phyloP scores from a whole-genome alignment of 202 grass and related monocot species.

The Hordeum pubiflorum region DNA sequence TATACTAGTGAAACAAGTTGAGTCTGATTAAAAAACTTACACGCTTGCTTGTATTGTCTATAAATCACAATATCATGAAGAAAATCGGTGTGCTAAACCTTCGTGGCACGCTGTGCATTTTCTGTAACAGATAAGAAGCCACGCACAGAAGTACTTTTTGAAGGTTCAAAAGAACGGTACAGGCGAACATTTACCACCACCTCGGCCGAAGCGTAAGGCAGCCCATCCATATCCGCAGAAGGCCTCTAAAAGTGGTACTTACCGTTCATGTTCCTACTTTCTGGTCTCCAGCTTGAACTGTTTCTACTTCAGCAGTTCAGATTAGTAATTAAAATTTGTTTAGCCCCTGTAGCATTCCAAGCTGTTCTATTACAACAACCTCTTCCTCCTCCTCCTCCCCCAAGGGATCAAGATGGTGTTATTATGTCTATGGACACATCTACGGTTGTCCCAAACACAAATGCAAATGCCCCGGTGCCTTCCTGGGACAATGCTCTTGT shows the following conservation, averaged over 20 bases:
- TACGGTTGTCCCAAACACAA: conserved; percentile 20
- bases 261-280: background rate
- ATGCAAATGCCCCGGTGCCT: conserved; percentile 16
- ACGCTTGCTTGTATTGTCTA: background rate
- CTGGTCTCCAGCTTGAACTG: background rate
- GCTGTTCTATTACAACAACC: conserved; percentile 26
- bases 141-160: conserved; percentile 83
- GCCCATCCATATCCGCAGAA: conserved; percentile 85
- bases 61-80: background rate
- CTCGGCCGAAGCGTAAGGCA: conserved; percentile 75
- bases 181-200: conserved; percentile 71
- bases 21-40: background rate
- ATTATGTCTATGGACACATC: conserved; percentile 44
- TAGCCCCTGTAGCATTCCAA: conserved; percentile 29
- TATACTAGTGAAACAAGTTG: background rate
- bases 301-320: background rate
- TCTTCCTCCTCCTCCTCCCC: conserved; percentile 32
- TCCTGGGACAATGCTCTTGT: conserved; percentile 34
- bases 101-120: background rate
- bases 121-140: conserved; percentile 73
- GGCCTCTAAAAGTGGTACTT: conserved; percentile 56
- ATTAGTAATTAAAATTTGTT: conserved; percentile 16
- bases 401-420: conserved; percentile 33
- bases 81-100: background rate
- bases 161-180: conserved; percentile 76